Evolutionary conservation across 805 yeast genomes (phyloP).

Genomic region (Spathaspora sp.): DNA sequence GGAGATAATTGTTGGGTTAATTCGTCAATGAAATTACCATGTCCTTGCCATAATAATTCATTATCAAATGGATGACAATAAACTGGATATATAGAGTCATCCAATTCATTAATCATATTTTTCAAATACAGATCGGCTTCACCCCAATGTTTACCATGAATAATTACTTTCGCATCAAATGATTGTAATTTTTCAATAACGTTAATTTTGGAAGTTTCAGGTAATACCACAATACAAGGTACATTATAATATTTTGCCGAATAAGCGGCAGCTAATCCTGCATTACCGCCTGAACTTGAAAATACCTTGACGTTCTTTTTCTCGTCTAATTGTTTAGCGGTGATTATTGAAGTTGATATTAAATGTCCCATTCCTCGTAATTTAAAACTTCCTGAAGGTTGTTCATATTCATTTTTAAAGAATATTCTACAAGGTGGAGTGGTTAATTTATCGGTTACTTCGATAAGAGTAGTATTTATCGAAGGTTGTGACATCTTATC

Average conservation of each 20-base stretch:
- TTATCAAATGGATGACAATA: constrained; percentile 34
- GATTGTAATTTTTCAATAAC: constrained; percentile 16
- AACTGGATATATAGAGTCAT: constrained; percentile 13
- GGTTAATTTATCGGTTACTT: constrained; percentile 23
- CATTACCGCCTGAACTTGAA: constrained; percentile 34
- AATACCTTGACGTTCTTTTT: constrained; percentile 17
- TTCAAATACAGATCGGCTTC: constrained; percentile 26
- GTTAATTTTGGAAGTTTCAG: constrained; percentile 15
- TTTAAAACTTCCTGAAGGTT: constrained; percentile 58
- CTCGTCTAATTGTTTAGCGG: constrained; percentile 15
- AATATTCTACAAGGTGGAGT: constrained; percentile 31
- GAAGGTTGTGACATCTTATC: constrained; percentile 14
- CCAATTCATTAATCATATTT: constrained; percentile 12
- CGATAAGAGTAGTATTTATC: constrained; percentile 33
- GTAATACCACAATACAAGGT: constrained; percentile 29
- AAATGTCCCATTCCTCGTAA: constrained; percentile 52
- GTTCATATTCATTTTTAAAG: constrained; percentile 49
- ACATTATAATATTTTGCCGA: constrained; percentile 16
- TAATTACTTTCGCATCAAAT: constrained; percentile 20
- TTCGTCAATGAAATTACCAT: constrained; percentile 20
- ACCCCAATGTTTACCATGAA: constrained; percentile 28
- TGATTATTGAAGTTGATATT: constrained; percentile 29
- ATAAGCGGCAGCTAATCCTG: constrained; percentile 33
- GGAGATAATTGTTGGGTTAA: constrained; percentile 12
- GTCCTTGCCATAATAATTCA: constrained; percentile 29